Percentiles rank a stretch among this genome's conserved stretches.
Conservation (phyloP, 2,329 filamentous ascomycete species). For the Penicillium sp. region DNA sequence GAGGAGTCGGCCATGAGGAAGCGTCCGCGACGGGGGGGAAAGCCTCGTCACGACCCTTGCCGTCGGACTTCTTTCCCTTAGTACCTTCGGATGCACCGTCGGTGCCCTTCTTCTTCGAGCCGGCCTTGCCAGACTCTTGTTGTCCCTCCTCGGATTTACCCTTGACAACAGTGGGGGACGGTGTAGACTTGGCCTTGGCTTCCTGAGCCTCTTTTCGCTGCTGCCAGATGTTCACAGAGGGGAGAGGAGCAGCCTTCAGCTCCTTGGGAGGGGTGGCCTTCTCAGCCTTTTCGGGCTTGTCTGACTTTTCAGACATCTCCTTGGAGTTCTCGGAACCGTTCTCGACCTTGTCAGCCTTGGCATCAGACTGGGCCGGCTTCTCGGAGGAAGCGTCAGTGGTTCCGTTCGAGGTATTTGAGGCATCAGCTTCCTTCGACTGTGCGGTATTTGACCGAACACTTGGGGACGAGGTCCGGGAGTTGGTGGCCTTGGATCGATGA, state of each 20-base stretch:
- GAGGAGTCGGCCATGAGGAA: conserved; percentile 86
- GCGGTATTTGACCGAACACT: conserved; percentile 55
- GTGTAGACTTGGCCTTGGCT: conserved; percentile 51
- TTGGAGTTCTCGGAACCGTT: conserved; percentile 51
- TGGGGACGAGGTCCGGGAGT: conserved; percentile 56
- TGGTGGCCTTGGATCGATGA: conserved; percentile 35
- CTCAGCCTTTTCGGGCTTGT: conserved; percentile 56
- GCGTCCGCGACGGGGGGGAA: conserved; percentile 75
- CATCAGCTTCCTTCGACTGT: conserved; percentile 63
- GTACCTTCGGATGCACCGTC: conserved; percentile 31
- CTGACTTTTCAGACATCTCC: conserved; percentile 53
- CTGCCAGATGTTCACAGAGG: conserved; percentile 85
- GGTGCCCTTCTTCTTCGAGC: conserved; percentile 46
- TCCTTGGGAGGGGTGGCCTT: conserved; percentile 60
- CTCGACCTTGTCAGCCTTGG: conserved; percentile 61
- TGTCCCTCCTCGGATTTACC: conserved; percentile 43
- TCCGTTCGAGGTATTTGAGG: conserved; percentile 63
- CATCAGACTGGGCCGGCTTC: conserved; percentile 62
- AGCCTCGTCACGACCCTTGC: conserved; percentile 46
- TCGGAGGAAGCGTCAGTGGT: conserved; percentile 71
- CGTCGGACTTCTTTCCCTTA: conserved; percentile 46
- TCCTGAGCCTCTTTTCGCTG: conserved; percentile 71
- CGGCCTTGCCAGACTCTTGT: conserved; percentile 45
- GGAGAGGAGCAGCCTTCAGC: conserved; percentile 79
- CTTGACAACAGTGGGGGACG: conserved; percentile 31